Conservation (phyloP, 306 rosid species). For the Lathyrus sativus region DNA sequence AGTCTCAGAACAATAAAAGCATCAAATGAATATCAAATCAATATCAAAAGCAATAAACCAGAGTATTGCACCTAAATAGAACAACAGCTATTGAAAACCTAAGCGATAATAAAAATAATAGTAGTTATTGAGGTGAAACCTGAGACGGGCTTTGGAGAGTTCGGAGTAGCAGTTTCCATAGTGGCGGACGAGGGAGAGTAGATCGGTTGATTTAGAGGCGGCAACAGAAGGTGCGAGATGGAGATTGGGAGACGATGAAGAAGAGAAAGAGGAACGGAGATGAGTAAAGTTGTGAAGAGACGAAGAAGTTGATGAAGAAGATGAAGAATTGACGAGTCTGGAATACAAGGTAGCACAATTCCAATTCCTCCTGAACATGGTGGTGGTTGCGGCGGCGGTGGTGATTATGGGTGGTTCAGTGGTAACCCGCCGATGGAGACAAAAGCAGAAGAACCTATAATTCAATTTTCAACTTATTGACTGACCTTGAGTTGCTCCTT, state of each 20-base stretch:
- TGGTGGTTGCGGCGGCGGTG: background rate
- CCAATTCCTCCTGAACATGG: slow-evolving; percentile 35
- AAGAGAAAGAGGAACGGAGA: slow-evolving; percentile 9
- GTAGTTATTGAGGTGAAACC: slow-evolving; percentile 38
- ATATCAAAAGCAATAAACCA: background rate
- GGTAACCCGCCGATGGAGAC: background rate
- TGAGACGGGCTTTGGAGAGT: slow-evolving; percentile 90
- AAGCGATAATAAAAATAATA: background rate
- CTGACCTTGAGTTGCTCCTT: too few species aligned
- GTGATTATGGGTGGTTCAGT: background rate
- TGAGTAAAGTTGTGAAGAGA: background rate
- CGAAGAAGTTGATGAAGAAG: background rate
- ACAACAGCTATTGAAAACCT: background rate
- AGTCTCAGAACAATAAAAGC: background rate
- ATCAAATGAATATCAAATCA: background rate
- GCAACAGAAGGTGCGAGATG: slow-evolving; percentile 38
- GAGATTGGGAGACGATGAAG: slow-evolving; percentile 27
- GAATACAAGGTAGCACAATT: slow-evolving; percentile 27
- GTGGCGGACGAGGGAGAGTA: slow-evolving; percentile 54
- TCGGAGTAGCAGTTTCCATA: slow-evolving; percentile 81
- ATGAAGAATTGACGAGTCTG: slow-evolving; percentile 23
- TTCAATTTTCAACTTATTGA: too few species aligned
- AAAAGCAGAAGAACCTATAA: background rate
- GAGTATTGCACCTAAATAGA: background rate
- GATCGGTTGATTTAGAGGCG: slow-evolving; percentile 37